These are phyloP conservation scores for Cercospora beticola DNA, from an alignment of 2,329 filamentous ascomycete species.

Conservation along the genomic window DNA sequence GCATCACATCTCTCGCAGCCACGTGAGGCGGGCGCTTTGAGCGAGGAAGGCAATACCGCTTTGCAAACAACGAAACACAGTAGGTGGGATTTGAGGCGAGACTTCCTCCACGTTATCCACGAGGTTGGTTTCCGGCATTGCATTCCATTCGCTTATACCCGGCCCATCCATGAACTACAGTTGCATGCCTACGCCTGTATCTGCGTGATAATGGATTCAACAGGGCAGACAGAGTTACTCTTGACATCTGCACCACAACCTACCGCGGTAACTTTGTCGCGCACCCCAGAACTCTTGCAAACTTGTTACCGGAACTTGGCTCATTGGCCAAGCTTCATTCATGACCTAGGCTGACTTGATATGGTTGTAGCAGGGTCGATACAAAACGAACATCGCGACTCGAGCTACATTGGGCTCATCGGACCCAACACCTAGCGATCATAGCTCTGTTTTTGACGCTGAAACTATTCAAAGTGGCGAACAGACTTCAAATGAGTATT, in stretches of 20 bases:
- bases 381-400: background rate
- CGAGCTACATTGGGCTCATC: conserved; percentile 19
- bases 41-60: background rate
- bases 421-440: conserved; percentile 24
- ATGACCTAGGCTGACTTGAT: background rate
- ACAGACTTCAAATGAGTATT: background rate
- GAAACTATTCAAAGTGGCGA: conserved; percentile 5
- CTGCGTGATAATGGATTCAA: conserved; percentile 8
- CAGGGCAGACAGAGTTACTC: conserved; percentile 12
- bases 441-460: conserved; percentile 31
- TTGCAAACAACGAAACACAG: background rate
- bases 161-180: conserved; percentile 2
- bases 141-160: background rate
- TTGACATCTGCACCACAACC: conserved; percentile 8
- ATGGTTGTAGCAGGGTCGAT: background rate
- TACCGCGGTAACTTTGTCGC: conserved; percentile 9
- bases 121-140: background rate
- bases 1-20: background rate
- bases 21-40: background rate
- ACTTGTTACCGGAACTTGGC: background rate
- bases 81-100: background rate
- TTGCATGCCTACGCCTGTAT: conserved; percentile 13
- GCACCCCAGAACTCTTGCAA: background rate
- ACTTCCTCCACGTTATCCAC: background rate
- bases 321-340: background rate